Evolutionary conservation across 2,329 filamentous ascomycete species (phyloP), one percentile per base, ranked within the genome.

Genomic region (Alternaria conjuncta): DNA sequence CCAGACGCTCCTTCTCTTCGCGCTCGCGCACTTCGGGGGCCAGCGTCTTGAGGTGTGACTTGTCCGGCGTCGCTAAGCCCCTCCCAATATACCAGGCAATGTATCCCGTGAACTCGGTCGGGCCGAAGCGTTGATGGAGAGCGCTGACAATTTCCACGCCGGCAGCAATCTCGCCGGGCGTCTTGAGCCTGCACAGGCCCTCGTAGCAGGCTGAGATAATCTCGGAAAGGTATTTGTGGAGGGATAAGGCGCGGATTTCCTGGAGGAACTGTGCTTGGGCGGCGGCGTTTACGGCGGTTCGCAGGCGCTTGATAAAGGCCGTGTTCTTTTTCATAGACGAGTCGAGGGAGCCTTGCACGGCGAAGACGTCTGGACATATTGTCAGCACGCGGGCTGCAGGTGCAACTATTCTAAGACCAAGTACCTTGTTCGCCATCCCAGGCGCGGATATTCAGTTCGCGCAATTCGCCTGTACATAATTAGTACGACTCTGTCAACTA

Each of bases 281-380:
- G 60, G 93, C 86, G 53, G 92, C 84, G 67, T 92, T 94, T 67
- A 98, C 90, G 64, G 93, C 92, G 62, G 95, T 97, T 72, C 95
- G 92, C 60, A 98, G 86, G 75, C 95, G 93, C 82, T 97, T 97
- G 78, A 98, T 98, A 80, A 98, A 97, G 70, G 94, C 94, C 5
- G 95, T 98, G 75, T 98, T 98, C 85, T 97, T 98, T 84, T 97
- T 97, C 80, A 98, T 86, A 55, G 94, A 96, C 56, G 95, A 97
- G 81, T 98, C 95, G 76, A 98, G 90, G 28, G 92, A 91, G 76
- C 88, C 87, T 80, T 88, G 90, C 71, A 96, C 89, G 57, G 88
- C 82, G 76, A 96, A 93, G 66, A 96, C 83, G 84, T 92, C 94
- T 96, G 70, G 32, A 49, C 50, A 23, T 66, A 71, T 72, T 59